These are phyloP conservation scores for Eleusine indica DNA, from an alignment of 176 grass and related monocot genomes.

Conservation along the genomic window DNA sequence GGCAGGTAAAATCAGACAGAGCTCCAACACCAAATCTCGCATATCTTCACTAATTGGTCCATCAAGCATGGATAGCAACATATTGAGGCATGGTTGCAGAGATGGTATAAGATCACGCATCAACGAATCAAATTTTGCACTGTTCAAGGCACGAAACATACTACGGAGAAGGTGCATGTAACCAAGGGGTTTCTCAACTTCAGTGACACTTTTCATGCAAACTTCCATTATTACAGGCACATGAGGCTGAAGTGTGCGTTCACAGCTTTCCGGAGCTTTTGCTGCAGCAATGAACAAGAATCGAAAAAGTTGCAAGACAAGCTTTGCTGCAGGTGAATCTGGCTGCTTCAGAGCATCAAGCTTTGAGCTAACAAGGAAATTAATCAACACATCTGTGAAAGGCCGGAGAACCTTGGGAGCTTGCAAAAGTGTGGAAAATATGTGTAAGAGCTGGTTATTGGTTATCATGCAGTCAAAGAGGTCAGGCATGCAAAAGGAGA, in stretches of 20 bases:
- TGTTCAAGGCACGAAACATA: slow-evolving; percentile 92
- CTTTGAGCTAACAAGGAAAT: slow-evolving; percentile 93
- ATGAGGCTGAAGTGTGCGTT: slow-evolving; percentile 92
- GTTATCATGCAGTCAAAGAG: slow-evolving; percentile 95
- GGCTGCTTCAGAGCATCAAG: slow-evolving; percentile 95
- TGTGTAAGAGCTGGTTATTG: slow-evolving; percentile 87
- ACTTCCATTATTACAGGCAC: slow-evolving; percentile 97
- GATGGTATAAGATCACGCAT: slow-evolving; percentile 96
- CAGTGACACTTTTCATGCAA: slow-evolving; percentile 95
- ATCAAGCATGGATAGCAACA: slow-evolving; percentile 97
- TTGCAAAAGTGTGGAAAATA: slow-evolving; percentile 95
- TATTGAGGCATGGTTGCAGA: slow-evolving; percentile 93
- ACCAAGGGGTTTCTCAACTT: slow-evolving; percentile 98
- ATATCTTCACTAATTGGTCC: slow-evolving; percentile 90
- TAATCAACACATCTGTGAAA: slow-evolving; percentile 94
- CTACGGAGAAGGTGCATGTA: slow-evolving; percentile 97
- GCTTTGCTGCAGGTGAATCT: slow-evolving; percentile 92
- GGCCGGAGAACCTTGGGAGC: slow-evolving; percentile 84
- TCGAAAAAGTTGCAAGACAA: slow-evolving; percentile 91
- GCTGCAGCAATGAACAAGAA: slow-evolving; percentile 96
- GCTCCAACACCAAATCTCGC: slow-evolving; percentile 86
- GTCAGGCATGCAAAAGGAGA: slow-evolving; percentile 96
- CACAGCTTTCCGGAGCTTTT: slow-evolving; percentile 79
- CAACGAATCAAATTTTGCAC: slow-evolving; percentile 96
- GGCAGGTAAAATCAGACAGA: slow-evolving; percentile 94